These are phyloP conservation scores for Epicoccum nigrum DNA, from an alignment of 2,329 filamentous ascomycete species.

Conservation along the genomic window DNA sequence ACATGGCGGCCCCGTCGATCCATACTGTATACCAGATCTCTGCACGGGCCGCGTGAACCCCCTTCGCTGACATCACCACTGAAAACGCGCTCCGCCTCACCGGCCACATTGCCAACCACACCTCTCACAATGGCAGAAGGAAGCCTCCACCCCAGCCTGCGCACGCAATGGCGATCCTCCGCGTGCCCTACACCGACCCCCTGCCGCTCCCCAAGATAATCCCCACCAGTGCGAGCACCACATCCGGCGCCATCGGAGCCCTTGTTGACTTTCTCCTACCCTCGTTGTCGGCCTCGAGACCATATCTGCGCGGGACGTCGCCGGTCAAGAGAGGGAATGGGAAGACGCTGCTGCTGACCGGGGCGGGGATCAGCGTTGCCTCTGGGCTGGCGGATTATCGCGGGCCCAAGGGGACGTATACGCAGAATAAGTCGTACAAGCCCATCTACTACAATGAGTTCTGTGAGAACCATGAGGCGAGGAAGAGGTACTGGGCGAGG, in stretches of 20 bases:
- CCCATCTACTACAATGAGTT: constrained; percentile 97
- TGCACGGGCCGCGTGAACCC: constrained; percentile 8
- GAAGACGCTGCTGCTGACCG: constrained; percentile 72
- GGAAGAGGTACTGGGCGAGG: constrained; percentile 94
- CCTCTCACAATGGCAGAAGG: constrained; percentile 15
- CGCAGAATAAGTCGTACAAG: constrained; percentile 85
- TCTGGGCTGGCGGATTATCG: constrained; percentile 94
- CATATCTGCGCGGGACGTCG: constrained; percentile 11
- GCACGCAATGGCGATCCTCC: constrained; percentile 69
- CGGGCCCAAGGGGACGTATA: constrained; percentile 87
- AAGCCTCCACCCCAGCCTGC: constrained; percentile 1
- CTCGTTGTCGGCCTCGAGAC: constrained; percentile 14
- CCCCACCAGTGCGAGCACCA: constrained; percentile 72
- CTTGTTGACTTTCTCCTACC: constrained; percentile 76
- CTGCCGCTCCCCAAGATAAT: constrained; percentile 77
- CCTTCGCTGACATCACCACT: constrained; percentile 22
- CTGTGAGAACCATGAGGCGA: constrained; percentile 75
- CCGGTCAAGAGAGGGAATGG: constrained; percentile 52
- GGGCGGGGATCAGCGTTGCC: constrained; percentile 90
- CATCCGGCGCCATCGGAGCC: constrained; percentile 76
- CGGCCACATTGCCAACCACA: constrained; percentile 2
- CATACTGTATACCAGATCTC: constrained; percentile 5
- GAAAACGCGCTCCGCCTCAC: constrained; percentile 11
- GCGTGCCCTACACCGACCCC: constrained; percentile 88
- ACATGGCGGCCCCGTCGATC: constrained; percentile 9